A percentile compares a stretch with the other conserved stretches of the same genome.
These are phyloP conservation scores for Peniophora sp. DNA, from an alignment of 1,284 basidiomycete genomes.

Conservation along the genomic window DNA sequence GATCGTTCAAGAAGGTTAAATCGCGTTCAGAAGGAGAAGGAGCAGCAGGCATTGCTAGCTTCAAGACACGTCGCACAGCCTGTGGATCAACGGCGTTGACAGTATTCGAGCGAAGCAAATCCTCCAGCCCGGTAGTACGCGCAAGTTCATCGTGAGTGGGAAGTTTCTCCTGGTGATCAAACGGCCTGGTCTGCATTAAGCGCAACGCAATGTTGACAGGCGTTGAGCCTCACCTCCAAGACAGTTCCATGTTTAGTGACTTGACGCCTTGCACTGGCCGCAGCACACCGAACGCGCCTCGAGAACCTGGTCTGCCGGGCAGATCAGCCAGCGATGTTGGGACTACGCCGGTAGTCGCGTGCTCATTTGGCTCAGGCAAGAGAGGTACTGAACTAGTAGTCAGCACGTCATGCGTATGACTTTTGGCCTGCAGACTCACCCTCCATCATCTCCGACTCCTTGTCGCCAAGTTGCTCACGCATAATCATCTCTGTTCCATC, in stretches of 20 bases:
- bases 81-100: not conserved
- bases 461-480: not conserved
- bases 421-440: not conserved
- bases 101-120: not conserved
- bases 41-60: too few relatives aligned
- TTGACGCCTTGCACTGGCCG: constrained; percentile 43
- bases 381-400: not conserved
- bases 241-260: constrained; percentile 50
- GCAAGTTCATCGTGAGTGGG: constrained; percentile 39
- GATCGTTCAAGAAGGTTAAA: too few relatives aligned
- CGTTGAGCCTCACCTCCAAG: constrained; percentile 50
- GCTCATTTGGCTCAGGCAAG: not conserved
- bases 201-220: not conserved
- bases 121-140: constrained; percentile 14
- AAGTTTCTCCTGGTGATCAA: constrained; percentile 35
- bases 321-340: constrained; percentile 3
- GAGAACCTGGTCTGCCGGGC: too few relatives aligned
- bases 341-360: constrained; percentile 5
- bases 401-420: not conserved
- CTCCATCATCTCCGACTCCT: not conserved
- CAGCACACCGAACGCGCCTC: not conserved
- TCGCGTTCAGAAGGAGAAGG: too few relatives aligned
- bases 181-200: constrained; percentile 23
- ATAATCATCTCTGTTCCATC: not conserved
- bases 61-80: not conserved